Evolutionary conservation across 768 basidiomycete genomes (phyloP).

Genomic region (Tylopilus rubrobrunneus): DNA sequence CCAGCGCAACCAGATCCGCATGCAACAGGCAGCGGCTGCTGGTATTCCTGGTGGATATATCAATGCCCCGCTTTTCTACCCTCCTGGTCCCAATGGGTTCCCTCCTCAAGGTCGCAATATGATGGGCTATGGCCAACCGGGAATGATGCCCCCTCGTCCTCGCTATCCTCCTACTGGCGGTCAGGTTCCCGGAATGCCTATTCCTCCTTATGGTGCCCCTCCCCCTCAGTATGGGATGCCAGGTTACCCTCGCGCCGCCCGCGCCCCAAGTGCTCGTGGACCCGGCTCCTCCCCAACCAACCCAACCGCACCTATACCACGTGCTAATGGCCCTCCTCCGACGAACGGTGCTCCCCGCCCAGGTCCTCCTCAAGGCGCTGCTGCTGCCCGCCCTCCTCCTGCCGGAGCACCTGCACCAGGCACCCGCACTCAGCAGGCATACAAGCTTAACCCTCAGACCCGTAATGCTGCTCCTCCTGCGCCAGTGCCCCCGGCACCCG

Average conservation of each 20-base stretch:
- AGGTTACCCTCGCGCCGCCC: conserved; percentile 58
- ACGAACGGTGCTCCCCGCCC: conserved; percentile 53
- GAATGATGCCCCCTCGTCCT: conserved; percentile 85
- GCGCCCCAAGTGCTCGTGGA: conserved; percentile 62
- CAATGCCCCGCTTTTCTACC: conserved; percentile 63
- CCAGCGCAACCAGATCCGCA: conserved; percentile 91
- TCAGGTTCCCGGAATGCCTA: conserved; percentile 73
- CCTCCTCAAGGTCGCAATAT: conserved; percentile 61
- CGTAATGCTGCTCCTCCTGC: conserved; percentile 35
- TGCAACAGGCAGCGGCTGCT: conserved; percentile 92
- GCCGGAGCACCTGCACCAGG: conserved; percentile 45
- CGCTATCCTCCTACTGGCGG: conserved; percentile 72
- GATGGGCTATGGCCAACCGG: conserved; percentile 82
- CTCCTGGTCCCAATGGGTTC: conserved; percentile 72
- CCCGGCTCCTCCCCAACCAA: conserved; percentile 69
- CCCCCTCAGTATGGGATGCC: conserved; percentile 77
- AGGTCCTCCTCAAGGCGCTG: conserved; percentile 36
- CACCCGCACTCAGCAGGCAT: conserved; percentile 31
- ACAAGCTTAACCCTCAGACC: conserved; percentile 34
- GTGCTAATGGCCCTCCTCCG: conserved; percentile 58
- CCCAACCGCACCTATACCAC: conserved; percentile 58
- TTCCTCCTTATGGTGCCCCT: conserved; percentile 69
- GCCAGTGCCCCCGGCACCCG: conserved; percentile 33
- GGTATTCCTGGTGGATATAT: conserved; percentile 59
- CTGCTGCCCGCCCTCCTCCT: conserved; percentile 41